Evolutionary conservation across 495 filamentous ascomycete species (phyloP), one percentile per base, ranked within the genome.

Genomic region (Aspergillus campestris): DNA sequence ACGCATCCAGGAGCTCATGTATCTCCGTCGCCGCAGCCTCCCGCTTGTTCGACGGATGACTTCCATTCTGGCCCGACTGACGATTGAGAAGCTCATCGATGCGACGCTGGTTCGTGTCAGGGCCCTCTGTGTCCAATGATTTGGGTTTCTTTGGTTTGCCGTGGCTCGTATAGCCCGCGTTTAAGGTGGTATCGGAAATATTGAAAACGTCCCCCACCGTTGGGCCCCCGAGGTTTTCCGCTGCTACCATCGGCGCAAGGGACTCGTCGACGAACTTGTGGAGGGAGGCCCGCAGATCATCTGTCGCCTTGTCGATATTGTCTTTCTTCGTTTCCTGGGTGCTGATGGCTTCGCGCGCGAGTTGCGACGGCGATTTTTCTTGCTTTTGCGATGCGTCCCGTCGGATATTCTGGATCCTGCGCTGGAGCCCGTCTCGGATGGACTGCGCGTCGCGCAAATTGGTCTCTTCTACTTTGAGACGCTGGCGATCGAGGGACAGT

Each of bases 211-310:
- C 82, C 8, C 89, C 89, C 1, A 90, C 86, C 6, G 87, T 81
- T 0, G 89, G 89, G 0, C 89, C 89, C 5, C 89, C 89, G 8
- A 88, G 71, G 54, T 87, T 85, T 66, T 95, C 89, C 0, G 86
- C 86, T 10, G 88, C 88, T 29, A 95, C 69, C 87, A 91, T 89
- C 0, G 75, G 64, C 6, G 84, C 85, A 3, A 95, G 75, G 34
- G 83, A 74, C 11, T 81, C 68, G 45, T 84, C 76, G 12, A 90
- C 78, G 45, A 95, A 94, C n/a, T 65, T 71, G 52, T 84, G 74
- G 13, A 94, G 70, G 3, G 77, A 75, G 27, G 71, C 68, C 10
- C 83, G 71, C 18, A 92, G 65, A 7, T 61, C 69, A 3, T 63
- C 65, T 0, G 79, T 82, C 38, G 80, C 71, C 29, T 59, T 66